These are phyloP conservation scores for Blastobotrys aristatus DNA, from an alignment of 1,139 yeast genomes.

Conservation along the genomic window DNA sequence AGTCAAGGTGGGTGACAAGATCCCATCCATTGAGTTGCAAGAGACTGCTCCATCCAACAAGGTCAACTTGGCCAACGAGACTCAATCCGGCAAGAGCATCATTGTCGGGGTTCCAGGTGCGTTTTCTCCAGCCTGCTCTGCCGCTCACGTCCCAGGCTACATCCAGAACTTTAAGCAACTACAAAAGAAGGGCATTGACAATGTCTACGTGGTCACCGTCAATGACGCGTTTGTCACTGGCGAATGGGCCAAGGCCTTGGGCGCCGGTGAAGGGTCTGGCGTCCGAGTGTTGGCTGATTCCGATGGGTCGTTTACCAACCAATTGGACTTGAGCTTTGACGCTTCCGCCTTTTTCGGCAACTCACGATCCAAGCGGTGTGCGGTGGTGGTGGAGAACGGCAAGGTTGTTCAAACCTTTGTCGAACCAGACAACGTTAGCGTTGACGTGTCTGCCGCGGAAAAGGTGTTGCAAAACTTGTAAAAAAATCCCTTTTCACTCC, in stretches of 20 bases:
- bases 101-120: slow-evolving; percentile 90
- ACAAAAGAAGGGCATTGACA: slow-evolving; percentile 56
- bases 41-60: slow-evolving; percentile 67
- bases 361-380: slow-evolving; percentile 69
- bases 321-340: slow-evolving; percentile 63
- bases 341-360: slow-evolving; percentile 71
- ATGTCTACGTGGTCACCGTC: slow-evolving; percentile 65
- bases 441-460: slow-evolving; percentile 51
- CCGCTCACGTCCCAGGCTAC: slow-evolving; percentile 76
- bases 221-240: slow-evolving; percentile 82
- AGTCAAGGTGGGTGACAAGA: slow-evolving; percentile 35
- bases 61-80: slow-evolving; percentile 53
- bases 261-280: slow-evolving; percentile 22
- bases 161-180: slow-evolving; percentile 48
- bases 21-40: slow-evolving; percentile 53
- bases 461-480: slow-evolving; percentile 37
- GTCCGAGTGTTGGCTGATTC: slow-evolving; percentile 67
- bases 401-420: slow-evolving; percentile 58
- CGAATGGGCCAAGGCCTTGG: slow-evolving; percentile 62
- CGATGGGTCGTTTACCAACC: slow-evolving; percentile 60
- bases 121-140: slow-evolving; percentile 80
- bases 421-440: slow-evolving; percentile 78
- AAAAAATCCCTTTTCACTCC: neutral
- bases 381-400: slow-evolving; percentile 70
- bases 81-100: slow-evolving; percentile 47